These are phyloP conservation scores for Xylogone sp. DNA, from an alignment of 2,329 filamentous ascomycete species.

Conservation along the genomic window DNA sequence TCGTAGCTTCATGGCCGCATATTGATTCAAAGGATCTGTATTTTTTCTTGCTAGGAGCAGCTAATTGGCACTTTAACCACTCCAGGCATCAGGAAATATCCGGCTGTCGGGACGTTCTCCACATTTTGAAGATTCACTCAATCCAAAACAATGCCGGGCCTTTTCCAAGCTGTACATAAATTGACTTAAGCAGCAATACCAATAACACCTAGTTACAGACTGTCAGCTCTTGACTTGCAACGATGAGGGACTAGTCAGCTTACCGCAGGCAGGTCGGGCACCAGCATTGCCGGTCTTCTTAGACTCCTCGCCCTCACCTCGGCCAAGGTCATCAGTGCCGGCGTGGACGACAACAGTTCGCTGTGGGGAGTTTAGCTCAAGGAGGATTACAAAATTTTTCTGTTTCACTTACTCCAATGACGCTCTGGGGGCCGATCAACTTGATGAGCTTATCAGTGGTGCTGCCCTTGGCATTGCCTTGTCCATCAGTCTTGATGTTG, in stretches of 20 bases:
- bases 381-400: background rate
- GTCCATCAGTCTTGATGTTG: slow-evolving; percentile 91
- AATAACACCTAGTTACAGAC: slow-evolving; percentile 64
- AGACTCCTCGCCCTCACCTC: slow-evolving; percentile 87
- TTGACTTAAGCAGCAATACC: slow-evolving; percentile 70
- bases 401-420: slow-evolving; percentile 71
- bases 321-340: slow-evolving; percentile 95
- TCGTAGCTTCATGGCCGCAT: too few species aligned
- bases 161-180: background rate
- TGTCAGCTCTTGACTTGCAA: slow-evolving; percentile 7
- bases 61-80: background rate
- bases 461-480: slow-evolving; percentile 85
- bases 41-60: background rate
- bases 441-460: slow-evolving; percentile 81
- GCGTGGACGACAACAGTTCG: slow-evolving; percentile 93
- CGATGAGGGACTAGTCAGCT: slow-evolving; percentile 28
- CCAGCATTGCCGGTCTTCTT: slow-evolving; percentile 99
- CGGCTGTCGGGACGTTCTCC: background rate
- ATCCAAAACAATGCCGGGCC: background rate
- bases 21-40: background rate
- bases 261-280: slow-evolving; percentile 88
- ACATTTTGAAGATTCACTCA: background rate
- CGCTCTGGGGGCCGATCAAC: slow-evolving; percentile 92
- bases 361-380: slow-evolving; percentile 38
- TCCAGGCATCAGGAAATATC: background rate